Evolutionary conservation across 108 stramenopile genomes (phyloP), one percentile per base, ranked within the genome.

Genomic region (Poteriospumella lacustris): DNA sequence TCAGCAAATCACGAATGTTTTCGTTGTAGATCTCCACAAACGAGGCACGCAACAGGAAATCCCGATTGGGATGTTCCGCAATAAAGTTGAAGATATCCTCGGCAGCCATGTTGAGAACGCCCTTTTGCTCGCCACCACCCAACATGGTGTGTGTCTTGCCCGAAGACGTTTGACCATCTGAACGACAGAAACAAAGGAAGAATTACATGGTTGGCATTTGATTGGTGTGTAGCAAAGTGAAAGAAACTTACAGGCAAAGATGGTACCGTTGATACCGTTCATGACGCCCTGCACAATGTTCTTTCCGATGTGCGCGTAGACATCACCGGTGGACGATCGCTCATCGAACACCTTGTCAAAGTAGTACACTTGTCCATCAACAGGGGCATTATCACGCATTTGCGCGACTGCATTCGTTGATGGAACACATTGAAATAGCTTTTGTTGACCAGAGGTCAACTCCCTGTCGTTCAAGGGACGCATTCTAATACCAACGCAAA

Each of bases 11-110:
- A 5, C 76, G 58, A 9, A 91, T 78, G 43, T 79, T 87, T 64
- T 91, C 89, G 36, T 82, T 88, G 83, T 91, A 90, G 29, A 91
- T 78, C 76, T 91, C 91, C 5, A 90, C 78, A 85, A 90, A 72
- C n/a, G 78, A 79, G 0, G 38, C 82, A 12, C 70, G 38, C 12
- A 73, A 15, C 26, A 73, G 12, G 31, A 73, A 73, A 5, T 39
- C 70, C 5, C 70, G 43, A 26, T 73, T 15, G 41, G 43, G 43
- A 24, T 56, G 36, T 5, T 73, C 42, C 26, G 70, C 36, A 19
- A 73, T 73, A 31, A 33, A 42, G 31, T 5, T 52, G 58, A 64
- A 19, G 70, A 38, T 59, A 34, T 73, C 39, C 44, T 38, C 60
- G 39, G 82, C 67, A 19, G 84, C 84, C 82, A 77, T 42, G 39